phyloP scores from a whole-genome alignment of 2,329 filamentous ascomycete genomes.

The Gaeumannomyces tritici region DNA sequence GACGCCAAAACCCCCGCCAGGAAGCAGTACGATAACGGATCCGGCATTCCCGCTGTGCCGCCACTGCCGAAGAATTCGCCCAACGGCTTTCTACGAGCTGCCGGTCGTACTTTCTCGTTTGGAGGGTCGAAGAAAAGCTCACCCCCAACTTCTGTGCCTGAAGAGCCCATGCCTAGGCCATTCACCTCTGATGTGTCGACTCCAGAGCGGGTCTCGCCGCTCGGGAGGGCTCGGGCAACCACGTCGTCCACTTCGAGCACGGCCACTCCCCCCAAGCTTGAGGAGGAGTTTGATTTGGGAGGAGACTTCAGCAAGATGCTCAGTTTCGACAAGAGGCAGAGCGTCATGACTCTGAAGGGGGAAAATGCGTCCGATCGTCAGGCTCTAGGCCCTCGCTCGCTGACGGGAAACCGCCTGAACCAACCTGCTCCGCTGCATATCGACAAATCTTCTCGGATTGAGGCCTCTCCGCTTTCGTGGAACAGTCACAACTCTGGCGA shows the following conservation, averaged over 20 bases:
- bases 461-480: conserved; percentile 39
- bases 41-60: conserved; percentile 26
- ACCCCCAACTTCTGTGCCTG: conserved; percentile 23
- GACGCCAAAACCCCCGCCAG: conserved; percentile 27
- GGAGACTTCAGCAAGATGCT: conserved; percentile 50
- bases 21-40: conserved; percentile 22
- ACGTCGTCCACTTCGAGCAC: conserved; percentile 46
- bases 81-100: conserved; percentile 43
- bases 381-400: conserved; percentile 26
- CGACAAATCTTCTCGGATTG: conserved; percentile 32
- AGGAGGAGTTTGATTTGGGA: conserved; percentile 40
- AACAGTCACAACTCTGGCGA: conserved; percentile 42
- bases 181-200: conserved; percentile 24
- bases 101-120: conserved; percentile 51
- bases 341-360: conserved; percentile 33
- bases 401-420: conserved; percentile 34
- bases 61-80: conserved; percentile 37
- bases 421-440: conserved; percentile 39
- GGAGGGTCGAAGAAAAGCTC: conserved; percentile 43
- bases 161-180: conserved; percentile 20
- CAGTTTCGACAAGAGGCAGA: conserved; percentile 45
- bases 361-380: conserved; percentile 21
- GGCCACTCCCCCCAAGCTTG: conserved; percentile 39
- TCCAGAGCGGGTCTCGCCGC: conserved; percentile 31
- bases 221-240: conserved; percentile 34